These are phyloP conservation scores for Metschnikowia henanensis DNA, from an alignment of 805 yeast genomes.

Conservation along the genomic window DNA sequence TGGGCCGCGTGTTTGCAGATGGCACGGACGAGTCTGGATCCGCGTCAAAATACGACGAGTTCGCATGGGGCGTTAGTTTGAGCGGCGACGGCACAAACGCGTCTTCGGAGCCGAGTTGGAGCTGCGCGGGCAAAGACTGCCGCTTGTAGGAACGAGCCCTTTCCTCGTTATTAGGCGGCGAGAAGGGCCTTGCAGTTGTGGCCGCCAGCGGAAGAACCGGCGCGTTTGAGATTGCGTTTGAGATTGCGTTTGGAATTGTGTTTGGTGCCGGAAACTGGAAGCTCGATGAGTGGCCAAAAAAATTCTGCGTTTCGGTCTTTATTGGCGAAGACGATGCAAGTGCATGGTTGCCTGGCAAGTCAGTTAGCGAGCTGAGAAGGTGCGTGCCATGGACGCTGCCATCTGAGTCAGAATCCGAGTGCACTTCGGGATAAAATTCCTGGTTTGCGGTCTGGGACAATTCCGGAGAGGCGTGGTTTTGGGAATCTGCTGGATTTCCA, in stretches of 20 bases:
- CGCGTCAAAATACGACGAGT: conserved; percentile 20
- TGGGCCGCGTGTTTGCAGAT: conserved; percentile 8
- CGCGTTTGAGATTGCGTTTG: background rate
- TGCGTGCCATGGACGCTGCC: conserved; percentile 22
- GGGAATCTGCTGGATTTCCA: too few species aligned
- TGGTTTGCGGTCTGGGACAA: too few species aligned
- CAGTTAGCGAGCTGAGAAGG: conserved; percentile 25
- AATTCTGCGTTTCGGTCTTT: conserved; percentile 14
- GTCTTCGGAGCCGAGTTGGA: conserved; percentile 24
- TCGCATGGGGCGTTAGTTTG: conserved; percentile 31
- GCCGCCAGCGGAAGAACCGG: background rate
- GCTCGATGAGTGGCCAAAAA: background rate
- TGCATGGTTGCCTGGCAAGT: conserved; percentile 11
- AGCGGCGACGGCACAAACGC: conserved; percentile 44
- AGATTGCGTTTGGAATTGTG: too few species aligned
- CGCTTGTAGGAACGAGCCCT: conserved; percentile 26
- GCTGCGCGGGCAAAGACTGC: conserved; percentile 35
- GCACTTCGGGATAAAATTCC: conserved; percentile 6
- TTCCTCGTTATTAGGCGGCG: conserved; percentile 39
- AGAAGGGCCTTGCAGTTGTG: conserved; percentile 1
- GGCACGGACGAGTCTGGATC: conserved; percentile 13
- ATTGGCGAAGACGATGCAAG: conserved; percentile 30
- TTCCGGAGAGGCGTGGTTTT: background rate
- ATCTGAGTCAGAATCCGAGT: conserved; percentile 20
- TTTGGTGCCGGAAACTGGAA: conserved; percentile 7